Conservation (phyloP, 2,329 filamentous ascomycete genomes). For the Didymella segeticola region DNA sequence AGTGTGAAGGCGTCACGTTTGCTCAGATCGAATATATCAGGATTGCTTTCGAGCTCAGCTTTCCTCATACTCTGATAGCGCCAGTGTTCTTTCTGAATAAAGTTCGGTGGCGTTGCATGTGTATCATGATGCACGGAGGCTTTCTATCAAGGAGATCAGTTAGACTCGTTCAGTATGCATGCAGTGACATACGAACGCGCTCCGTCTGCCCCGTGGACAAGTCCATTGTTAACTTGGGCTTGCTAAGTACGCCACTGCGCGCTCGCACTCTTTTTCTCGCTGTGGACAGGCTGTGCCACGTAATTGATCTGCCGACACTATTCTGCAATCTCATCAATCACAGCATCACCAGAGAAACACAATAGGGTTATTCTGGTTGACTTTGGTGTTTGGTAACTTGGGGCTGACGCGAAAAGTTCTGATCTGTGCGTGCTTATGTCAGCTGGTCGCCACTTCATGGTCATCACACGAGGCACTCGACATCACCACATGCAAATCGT, state of each 20-base stretch:
- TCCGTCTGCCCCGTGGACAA: slow-evolving; percentile 33
- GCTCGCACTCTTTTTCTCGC: neutral
- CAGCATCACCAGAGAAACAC: neutral
- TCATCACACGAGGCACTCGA: too few species aligned
- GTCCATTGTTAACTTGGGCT: slow-evolving; percentile 26
- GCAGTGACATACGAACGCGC: slow-evolving; percentile 43
- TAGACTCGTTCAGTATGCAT: slow-evolving; percentile 23
- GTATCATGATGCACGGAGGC: slow-evolving; percentile 46
- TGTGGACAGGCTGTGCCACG: slow-evolving; percentile 4
- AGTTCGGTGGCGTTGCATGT: slow-evolving; percentile 45
- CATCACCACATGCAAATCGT: too few species aligned
- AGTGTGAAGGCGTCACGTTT: slow-evolving; percentile 39
- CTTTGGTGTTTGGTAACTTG: neutral
- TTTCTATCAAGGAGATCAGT: slow-evolving; percentile 29
- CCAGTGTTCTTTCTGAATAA: slow-evolving; percentile 46
- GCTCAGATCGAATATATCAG: slow-evolving; percentile 52
- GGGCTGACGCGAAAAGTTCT: neutral
- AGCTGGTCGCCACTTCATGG: neutral
- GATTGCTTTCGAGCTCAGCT: slow-evolving; percentile 59
- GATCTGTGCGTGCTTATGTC: neutral
- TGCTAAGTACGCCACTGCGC: neutral
- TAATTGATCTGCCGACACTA: neutral
- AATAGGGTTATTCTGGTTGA: neutral
- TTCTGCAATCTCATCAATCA: slow-evolving; percentile 1
- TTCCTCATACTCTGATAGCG: slow-evolving; percentile 66